Evolutionary conservation across 768 basidiomycete species (phyloP).

Genomic region (Mycena crocata): DNA sequence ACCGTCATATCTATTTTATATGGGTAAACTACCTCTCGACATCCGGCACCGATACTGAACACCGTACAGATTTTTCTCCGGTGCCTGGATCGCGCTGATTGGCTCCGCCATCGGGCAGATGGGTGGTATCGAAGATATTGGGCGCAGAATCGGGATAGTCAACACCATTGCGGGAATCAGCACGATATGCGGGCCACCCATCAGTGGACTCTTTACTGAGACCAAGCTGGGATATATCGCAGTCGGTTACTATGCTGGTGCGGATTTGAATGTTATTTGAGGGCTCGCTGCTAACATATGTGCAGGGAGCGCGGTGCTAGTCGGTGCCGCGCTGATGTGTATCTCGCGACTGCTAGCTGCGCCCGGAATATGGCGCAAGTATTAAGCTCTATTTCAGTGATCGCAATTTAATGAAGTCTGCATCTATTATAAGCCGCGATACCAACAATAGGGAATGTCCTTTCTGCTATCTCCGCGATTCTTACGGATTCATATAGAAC

Average conservation of each 20-base stretch:
- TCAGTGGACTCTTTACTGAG: conserved; percentile 57
- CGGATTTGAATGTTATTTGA: neutral
- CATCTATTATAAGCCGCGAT: neutral
- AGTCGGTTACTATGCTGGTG: conserved; percentile 51
- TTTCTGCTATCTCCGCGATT: neutral
- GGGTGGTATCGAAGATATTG: conserved; percentile 54
- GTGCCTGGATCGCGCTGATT: conserved; percentile 53
- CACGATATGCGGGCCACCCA: conserved; percentile 54
- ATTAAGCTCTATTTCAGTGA: neutral
- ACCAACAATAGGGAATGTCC: conserved; percentile 5
- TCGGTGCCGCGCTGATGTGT: neutral
- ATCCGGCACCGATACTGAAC: no score
- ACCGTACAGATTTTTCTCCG: conserved; percentile 44
- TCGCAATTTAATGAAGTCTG: no score
- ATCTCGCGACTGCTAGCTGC: conserved; percentile 7
- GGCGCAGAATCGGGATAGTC: conserved; percentile 55
- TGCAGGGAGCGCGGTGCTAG: conserved; percentile 14
- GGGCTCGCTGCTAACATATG: neutral
- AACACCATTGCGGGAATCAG: conserved; percentile 54
- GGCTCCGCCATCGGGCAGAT: conserved; percentile 49
- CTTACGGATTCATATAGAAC: neutral
- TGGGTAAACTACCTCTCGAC: neutral
- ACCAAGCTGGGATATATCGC: conserved; percentile 45
- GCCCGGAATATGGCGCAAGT: neutral
- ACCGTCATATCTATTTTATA: conserved; percentile 4